Percentiles rank a stretch among this genome's conserved stretches.
Evolutionary conservation across 345 rosid genomes (phyloP).

Genomic region (Camelina sativa): DNA sequence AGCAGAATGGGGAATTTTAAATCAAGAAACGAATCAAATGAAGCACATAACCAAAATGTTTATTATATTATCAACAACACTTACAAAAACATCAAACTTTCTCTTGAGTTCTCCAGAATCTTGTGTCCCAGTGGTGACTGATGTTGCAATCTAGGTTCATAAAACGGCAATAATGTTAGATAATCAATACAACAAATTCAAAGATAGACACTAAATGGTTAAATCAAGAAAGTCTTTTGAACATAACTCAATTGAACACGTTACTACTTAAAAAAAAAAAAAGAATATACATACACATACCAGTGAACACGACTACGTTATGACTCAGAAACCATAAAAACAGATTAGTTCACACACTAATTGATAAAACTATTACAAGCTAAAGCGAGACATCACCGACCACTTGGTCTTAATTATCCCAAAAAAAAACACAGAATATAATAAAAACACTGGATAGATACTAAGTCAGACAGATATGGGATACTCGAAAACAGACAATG

Average conservation of each 20-base stretch:
- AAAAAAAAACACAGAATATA: slow-evolving; percentile 20
- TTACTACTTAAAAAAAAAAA: background rate
- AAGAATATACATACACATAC: background rate
- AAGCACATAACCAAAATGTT: background rate
- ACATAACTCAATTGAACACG: background rate
- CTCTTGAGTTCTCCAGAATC: slow-evolving; percentile 54
- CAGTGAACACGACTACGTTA: background rate
- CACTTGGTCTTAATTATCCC: slow-evolving; percentile 24
- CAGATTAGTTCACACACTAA: background rate
- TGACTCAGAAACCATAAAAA: slow-evolving; percentile 7
- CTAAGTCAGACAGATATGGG: slow-evolving; percentile 5
- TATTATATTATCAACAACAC: slow-evolving; percentile 30
- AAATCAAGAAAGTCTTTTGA: background rate
- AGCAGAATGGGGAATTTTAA: background rate
- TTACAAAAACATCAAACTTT: slow-evolving; percentile 68
- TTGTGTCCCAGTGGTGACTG: slow-evolving; percentile 34
- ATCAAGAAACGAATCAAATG: background rate
- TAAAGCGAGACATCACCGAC: slow-evolving; percentile 30
- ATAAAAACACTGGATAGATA: slow-evolving; percentile 24
- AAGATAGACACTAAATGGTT: background rate
- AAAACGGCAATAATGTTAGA: slow-evolving; percentile 7
- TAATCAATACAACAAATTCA: slow-evolving; percentile 11
- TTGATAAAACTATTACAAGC: background rate
- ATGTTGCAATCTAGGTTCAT: slow-evolving; percentile 29
- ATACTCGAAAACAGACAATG: slow-evolving; percentile 21